Percentiles rank a stretch among this genome's conserved stretches.
Evolutionary conservation across 129 eudicot genomes (phyloP).

Genomic region (Gnaphalium uliginosum): DNA sequence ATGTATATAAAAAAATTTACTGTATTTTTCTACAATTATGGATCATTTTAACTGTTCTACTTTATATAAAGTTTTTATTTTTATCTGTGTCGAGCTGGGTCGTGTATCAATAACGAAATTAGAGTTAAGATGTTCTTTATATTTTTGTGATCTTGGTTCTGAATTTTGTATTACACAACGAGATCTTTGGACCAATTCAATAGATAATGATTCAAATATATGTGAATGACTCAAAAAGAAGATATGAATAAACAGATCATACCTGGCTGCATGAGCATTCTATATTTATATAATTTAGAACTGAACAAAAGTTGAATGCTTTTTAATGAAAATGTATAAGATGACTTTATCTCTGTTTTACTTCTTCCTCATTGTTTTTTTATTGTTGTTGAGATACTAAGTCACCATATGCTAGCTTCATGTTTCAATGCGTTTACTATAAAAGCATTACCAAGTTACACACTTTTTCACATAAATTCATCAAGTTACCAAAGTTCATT

Average conservation of each 20-base stretch:
- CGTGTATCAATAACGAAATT: neutral
- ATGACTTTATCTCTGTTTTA: conserved; percentile 21
- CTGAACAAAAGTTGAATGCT: neutral
- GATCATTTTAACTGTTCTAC: neutral
- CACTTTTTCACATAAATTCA: conserved; percentile 1
- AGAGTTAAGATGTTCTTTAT: neutral
- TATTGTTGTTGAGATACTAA: neutral
- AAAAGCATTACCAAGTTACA: conserved; percentile 15
- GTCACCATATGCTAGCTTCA: neutral
- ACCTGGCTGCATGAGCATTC: conserved; percentile 4
- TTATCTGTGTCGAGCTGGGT: neutral
- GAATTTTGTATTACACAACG: neutral
- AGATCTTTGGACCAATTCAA: neutral
- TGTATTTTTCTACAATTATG: neutral
- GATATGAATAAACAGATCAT: neutral
- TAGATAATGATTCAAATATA: neutral
- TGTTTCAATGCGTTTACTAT: conserved; percentile 12
- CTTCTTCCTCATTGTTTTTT: neutral
- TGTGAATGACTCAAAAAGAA: neutral
- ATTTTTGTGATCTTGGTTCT: neutral
- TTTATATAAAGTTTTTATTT: neutral
- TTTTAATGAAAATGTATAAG: neutral
- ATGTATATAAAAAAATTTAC: neutral
- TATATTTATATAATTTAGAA: too few relatives aligned
- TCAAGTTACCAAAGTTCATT: conserved; percentile 1